Evolutionary conservation across 306 rosid genomes (phyloP).

Genomic region (Lathyrus sativus): DNA sequence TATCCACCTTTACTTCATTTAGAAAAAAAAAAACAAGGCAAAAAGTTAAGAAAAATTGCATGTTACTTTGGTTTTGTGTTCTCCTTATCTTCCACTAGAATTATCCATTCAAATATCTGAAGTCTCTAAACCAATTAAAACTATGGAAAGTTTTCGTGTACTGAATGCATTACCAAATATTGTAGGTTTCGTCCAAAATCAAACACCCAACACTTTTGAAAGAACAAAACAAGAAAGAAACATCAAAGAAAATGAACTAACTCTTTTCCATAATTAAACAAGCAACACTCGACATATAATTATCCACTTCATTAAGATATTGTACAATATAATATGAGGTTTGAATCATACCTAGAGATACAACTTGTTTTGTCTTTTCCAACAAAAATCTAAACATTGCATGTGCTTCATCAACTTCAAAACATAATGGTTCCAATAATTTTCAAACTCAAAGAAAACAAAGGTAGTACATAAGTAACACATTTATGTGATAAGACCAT

Average conservation of each 20-base stretch:
- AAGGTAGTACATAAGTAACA: not conserved
- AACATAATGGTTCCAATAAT: constrained; percentile 32
- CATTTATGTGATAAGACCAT: constrained; percentile 12
- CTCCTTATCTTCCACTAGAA: not conserved
- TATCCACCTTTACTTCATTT: too few relatives aligned
- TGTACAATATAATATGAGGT: not conserved
- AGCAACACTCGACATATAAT: not conserved
- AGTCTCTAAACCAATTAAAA: not conserved
- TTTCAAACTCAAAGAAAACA: constrained; percentile 21
- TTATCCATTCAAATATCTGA: not conserved
- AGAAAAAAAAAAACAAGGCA: too few relatives aligned
- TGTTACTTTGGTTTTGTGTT: not conserved
- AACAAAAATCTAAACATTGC: constrained; percentile 39
- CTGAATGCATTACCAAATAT: constrained; percentile 15
- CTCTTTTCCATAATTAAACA: constrained; percentile 9
- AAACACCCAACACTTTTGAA: constrained; percentile 25
- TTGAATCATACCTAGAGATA: not conserved
- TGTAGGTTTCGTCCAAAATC: constrained; percentile 29
- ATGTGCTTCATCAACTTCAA: constrained; percentile 31
- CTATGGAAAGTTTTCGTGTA: constrained; percentile 17
- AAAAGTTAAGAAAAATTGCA: too few relatives aligned
- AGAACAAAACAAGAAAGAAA: not conserved
- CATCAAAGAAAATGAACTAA: constrained; percentile 6
- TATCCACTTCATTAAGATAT: constrained; percentile 21
- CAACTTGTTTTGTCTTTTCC: constrained; percentile 27